Percentiles rank a stretch among this genome's conserved stretches.
Evolutionary conservation across 1,284 basidiomycete genomes (phyloP).

Genomic region (Ceratobasidium theobromae): DNA sequence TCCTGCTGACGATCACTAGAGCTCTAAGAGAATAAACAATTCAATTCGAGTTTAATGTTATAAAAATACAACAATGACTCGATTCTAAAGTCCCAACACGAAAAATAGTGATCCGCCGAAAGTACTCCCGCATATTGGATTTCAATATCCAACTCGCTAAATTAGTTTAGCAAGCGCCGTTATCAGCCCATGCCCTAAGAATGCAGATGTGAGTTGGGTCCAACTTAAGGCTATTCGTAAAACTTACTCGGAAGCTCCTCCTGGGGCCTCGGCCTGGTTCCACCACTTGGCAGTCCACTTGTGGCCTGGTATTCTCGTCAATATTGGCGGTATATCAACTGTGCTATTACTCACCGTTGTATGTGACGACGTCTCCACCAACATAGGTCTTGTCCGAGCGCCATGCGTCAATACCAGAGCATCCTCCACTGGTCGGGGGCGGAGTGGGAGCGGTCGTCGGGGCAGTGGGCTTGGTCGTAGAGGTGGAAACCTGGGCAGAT

Average conservation of each 20-base stretch:
- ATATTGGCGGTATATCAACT: too few relatives aligned
- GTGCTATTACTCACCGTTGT: slow-evolving; percentile 15
- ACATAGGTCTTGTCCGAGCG: slow-evolving; percentile 30
- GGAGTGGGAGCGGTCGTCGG: not conserved
- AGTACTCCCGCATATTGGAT: too few relatives aligned
- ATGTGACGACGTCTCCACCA: slow-evolving; percentile 34
- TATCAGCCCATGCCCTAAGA: slow-evolving; percentile 33
- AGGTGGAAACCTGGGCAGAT: not conserved
- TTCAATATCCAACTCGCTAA: too few relatives aligned
- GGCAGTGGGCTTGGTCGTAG: not conserved
- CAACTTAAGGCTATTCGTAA: not conserved
- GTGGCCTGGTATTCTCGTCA: not conserved
- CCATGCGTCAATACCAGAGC: slow-evolving; percentile 33
- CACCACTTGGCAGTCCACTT: slow-evolving; percentile 36
- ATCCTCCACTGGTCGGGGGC: slow-evolving; percentile 1
- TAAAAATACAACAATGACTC: too few relatives aligned
- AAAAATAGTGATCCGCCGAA: too few relatives aligned
- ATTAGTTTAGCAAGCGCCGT: slow-evolving; percentile 33
- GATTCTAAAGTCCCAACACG: too few relatives aligned
- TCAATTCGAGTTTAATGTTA: too few relatives aligned
- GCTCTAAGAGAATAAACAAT: too few relatives aligned
- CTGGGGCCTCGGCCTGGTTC: slow-evolving; percentile 37
- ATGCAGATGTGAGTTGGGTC: not conserved
- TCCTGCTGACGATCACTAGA: too few relatives aligned
- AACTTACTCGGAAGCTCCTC: slow-evolving; percentile 17